Conservation (phyloP, 1,284 basidiomycete species). For the Ceratobasidium sp. region DNA sequence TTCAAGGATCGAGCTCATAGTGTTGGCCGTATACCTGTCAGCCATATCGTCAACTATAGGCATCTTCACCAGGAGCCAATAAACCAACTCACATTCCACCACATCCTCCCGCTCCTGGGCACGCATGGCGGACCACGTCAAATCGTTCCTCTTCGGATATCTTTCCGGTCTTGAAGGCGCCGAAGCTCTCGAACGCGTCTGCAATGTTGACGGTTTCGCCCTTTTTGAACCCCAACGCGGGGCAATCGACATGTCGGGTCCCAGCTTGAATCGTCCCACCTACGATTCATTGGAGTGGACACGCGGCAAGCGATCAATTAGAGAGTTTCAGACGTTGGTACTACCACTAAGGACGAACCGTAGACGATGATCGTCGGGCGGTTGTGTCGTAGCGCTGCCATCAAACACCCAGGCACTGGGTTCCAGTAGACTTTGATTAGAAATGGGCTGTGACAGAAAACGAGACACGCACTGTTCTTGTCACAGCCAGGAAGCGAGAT, state of each 20-base stretch:
- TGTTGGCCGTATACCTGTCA: constrained; percentile 71
- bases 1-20: constrained; percentile 91
- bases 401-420: constrained; percentile 85
- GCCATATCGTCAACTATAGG: neutral
- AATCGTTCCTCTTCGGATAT: constrained; percentile 82
- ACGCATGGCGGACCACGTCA: constrained; percentile 85
- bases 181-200: constrained; percentile 87
- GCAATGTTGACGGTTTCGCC: constrained; percentile 86
- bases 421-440: constrained; percentile 4
- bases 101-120: constrained; percentile 81
- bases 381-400: constrained; percentile 87
- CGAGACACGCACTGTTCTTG: constrained; percentile 75
- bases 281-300: neutral
- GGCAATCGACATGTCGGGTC: constrained; percentile 81
- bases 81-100: constrained; percentile 87
- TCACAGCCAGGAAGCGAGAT: constrained; percentile 85
- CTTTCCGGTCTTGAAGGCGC: constrained; percentile 80
- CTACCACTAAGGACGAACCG: constrained; percentile 65
- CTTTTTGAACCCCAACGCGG: constrained; percentile 79
- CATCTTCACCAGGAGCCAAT: neutral
- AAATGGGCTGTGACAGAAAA: too few relatives aligned
- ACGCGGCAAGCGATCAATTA: neutral
- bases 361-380: constrained; percentile 88
- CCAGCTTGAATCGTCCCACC: constrained; percentile 79
- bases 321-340: constrained; percentile 49